Conservation (phyloP, 306 rosid species). For the Quillaja saponaria region DNA sequence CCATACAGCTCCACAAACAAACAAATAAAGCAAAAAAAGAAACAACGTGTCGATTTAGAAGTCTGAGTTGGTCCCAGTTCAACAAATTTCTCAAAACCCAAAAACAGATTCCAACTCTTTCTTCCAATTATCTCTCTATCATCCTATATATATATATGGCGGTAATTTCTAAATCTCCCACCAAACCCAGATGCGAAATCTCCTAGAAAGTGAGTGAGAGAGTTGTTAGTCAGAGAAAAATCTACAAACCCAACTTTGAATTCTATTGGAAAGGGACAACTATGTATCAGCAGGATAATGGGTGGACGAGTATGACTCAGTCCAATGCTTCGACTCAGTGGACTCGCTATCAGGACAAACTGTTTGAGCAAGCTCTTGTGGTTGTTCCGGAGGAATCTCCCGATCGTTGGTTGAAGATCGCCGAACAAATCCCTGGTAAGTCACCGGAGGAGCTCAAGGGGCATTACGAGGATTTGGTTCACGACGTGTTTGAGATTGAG, state of each 20-base stretch:
- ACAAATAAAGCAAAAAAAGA: conserved; percentile 28
- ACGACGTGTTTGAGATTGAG: conserved; percentile 71
- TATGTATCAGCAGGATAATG: conserved; percentile 52
- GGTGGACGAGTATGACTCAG: conserved; percentile 37
- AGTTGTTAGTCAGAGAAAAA: conserved; percentile 14
- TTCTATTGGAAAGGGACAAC: conserved; percentile 18
- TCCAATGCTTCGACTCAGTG: conserved; percentile 39
- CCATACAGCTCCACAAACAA: conserved; percentile 13
- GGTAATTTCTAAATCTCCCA: conserved; percentile 34
- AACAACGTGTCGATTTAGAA: conserved; percentile 73
- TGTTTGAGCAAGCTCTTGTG: conserved; percentile 74
- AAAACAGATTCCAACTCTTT: conserved; percentile 4
- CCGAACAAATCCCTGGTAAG: conserved; percentile 62
- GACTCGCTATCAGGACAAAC: conserved; percentile 72
- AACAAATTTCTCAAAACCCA: conserved; percentile 36
- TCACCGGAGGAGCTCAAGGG: conserved; percentile 49
- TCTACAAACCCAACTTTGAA: not conserved
- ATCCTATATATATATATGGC: conserved; percentile 25
- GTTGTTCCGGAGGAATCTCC: conserved; percentile 51
- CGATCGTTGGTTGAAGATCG: conserved; percentile 73
- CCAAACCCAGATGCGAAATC: conserved; percentile 52
- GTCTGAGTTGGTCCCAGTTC: conserved; percentile 49
- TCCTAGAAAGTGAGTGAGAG: conserved; percentile 52
- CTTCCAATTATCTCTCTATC: not conserved
- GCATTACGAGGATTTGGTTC: conserved; percentile 65